Evolutionary conservation across 176 grass and related monocot genomes (phyloP).

Genomic region (Thinopyrum elongatum): DNA sequence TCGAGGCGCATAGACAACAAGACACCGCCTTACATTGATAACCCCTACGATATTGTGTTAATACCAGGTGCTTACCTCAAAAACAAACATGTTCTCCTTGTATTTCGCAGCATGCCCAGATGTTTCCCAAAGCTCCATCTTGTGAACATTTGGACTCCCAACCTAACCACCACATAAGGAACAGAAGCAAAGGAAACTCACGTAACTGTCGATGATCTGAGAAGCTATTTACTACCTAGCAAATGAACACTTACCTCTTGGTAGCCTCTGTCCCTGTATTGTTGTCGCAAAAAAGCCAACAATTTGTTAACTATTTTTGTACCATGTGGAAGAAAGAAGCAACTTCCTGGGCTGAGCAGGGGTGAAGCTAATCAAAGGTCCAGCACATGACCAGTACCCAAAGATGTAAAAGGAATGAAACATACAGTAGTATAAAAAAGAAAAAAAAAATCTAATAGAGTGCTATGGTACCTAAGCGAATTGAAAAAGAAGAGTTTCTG

Average conservation of each 20-base stretch:
- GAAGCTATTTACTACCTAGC: background rate
- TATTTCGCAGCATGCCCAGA: slow-evolving; percentile 97
- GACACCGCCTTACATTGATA: background rate
- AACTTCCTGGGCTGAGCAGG: slow-evolving; percentile 76
- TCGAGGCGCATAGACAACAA: too few relatives aligned
- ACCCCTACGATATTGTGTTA: background rate
- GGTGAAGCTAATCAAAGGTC: background rate
- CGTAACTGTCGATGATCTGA: background rate
- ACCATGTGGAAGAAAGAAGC: slow-evolving; percentile 96
- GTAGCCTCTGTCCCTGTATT: slow-evolving; percentile 84
- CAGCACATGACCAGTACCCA: background rate
- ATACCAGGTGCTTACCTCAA: slow-evolving; percentile 58
- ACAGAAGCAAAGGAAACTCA: slow-evolving; percentile 6
- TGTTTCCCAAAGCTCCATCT: slow-evolving; percentile 98
- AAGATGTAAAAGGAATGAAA: background rate
- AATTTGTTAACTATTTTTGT: slow-evolving; percentile 92
- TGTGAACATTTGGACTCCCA: slow-evolving; percentile 85
- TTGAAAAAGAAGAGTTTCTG: slow-evolving; percentile 99
- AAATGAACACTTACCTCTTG: slow-evolving; percentile 70
- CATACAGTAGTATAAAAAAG: background rate
- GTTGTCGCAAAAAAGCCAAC: slow-evolving; percentile 66
- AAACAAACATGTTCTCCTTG: slow-evolving; percentile 97
- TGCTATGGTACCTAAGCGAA: slow-evolving; percentile 69
- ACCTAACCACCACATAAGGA: slow-evolving; percentile 49
- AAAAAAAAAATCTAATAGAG: slow-evolving; percentile 18